Conservation (phyloP, 1,284 basidiomycete genomes). For the Coniferiporia sulphurascens region DNA sequence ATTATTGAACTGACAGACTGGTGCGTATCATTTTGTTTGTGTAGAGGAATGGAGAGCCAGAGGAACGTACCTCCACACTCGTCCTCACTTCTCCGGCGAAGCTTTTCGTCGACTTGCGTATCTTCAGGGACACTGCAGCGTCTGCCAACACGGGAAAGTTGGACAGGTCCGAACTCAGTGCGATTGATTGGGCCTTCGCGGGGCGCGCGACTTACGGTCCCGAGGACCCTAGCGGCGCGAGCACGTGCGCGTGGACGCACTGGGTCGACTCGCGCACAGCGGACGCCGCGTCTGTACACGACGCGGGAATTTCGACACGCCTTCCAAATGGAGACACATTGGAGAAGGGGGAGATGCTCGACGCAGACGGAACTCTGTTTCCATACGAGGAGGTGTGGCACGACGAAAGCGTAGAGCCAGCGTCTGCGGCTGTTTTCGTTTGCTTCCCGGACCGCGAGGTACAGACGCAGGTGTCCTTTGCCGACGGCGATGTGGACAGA, state of each 20-base stretch:
- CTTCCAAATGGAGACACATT: constrained; percentile 10
- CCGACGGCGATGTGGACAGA: neutral
- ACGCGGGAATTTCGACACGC: neutral
- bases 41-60: constrained; percentile 2
- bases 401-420: constrained; percentile 4
- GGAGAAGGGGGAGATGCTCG: constrained; percentile 9
- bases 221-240: neutral
- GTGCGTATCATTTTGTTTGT: neutral
- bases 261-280: constrained; percentile 13
- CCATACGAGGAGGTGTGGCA: constrained; percentile 13
- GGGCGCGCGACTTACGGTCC: neutral
- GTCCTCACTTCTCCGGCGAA: constrained; percentile 10
- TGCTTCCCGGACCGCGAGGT: constrained; percentile 2
- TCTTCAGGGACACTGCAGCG: neutral
- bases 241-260: constrained; percentile 5
- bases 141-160: neutral
- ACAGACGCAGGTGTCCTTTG: neutral
- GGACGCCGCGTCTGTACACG: constrained; percentile 2
- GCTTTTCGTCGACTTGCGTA: constrained; percentile 11
- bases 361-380: neutral
- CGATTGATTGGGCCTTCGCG: constrained; percentile 14
- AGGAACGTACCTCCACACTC: constrained; percentile 11
- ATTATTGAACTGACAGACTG: neutral
- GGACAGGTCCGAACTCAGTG: neutral
- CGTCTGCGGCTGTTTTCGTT: constrained; percentile 4